phyloP scores from a whole-genome alignment of 192 early-diverging fungal genomes.

The Coemansia sp. region DNA sequence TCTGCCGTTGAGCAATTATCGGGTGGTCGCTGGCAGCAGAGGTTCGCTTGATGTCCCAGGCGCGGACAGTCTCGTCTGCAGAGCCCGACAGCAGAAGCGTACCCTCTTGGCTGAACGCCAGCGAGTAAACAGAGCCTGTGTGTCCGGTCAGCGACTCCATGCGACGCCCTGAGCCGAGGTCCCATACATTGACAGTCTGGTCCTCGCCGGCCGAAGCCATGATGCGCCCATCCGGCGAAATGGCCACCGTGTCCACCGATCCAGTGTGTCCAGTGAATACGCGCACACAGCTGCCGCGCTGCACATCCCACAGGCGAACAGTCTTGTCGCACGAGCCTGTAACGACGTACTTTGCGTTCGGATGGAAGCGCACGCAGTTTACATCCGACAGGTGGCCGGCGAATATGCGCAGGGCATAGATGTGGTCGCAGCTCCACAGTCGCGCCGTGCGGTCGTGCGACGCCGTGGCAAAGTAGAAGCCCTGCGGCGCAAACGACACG shows the following conservation, averaged over 20 bases:
- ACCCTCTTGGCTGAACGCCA: conserved; percentile 83
- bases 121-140: conserved; percentile 75
- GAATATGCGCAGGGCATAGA: conserved; percentile 94
- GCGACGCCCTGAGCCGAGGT: conserved; percentile 77
- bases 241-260: conserved; percentile 76
- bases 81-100: conserved; percentile 79
- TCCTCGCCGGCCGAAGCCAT: conserved; percentile 84
- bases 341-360: conserved; percentile 90
- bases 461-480: conserved; percentile 96
- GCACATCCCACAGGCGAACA: conserved; percentile 90
- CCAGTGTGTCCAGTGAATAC: conserved; percentile 87
- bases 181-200: conserved; percentile 80
- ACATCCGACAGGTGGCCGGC: conserved; percentile 98
- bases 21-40: conserved; percentile 45
- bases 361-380: conserved; percentile 93
- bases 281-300: conserved; percentile 84
- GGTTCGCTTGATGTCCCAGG: conserved; percentile 82
- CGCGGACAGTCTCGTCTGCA: conserved; percentile 84
- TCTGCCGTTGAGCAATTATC: conserved; percentile 29
- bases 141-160: conserved; percentile 88
- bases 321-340: conserved; percentile 91
- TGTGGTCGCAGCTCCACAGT: conserved; percentile 96
- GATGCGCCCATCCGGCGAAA: conserved; percentile 88
- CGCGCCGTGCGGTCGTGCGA: conserved; percentile 94
- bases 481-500: conserved; percentile 84